phyloP scores from a whole-genome alignment of 1,284 basidiomycete species.

The Apiotrichum porosum region DNA sequence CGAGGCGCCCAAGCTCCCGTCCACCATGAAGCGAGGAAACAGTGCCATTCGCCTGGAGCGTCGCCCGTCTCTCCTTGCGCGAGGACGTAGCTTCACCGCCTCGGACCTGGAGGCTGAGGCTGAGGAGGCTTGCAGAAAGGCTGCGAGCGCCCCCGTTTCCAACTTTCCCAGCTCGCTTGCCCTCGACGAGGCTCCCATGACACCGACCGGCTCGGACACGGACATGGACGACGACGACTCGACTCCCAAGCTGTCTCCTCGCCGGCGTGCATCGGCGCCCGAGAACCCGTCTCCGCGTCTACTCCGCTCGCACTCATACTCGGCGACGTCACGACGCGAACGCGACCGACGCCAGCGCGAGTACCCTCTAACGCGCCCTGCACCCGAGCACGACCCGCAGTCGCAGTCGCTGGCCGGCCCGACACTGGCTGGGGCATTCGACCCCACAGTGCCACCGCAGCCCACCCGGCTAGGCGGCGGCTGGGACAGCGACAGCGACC shows the following conservation, averaged over 20 bases:
- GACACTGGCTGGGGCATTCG: conserved; percentile 6
- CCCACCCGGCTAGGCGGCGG: neutral
- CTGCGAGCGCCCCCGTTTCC: neutral
- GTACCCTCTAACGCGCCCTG: neutral
- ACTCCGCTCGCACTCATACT: conserved; percentile 1
- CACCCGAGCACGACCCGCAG: neutral
- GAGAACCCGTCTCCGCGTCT: neutral
- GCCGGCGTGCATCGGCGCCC: conserved; percentile 1
- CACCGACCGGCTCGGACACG: neutral
- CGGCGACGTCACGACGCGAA: neutral
- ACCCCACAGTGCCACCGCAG: neutral
- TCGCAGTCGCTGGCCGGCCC: too few relatives aligned
- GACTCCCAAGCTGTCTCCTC: neutral
- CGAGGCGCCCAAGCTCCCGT: too few relatives aligned
- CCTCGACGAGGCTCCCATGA: neutral
- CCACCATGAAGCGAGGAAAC: too few relatives aligned
- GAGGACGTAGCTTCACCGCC: conserved; percentile 47
- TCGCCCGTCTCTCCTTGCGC: conserved; percentile 36
- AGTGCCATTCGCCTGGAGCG: too few relatives aligned
- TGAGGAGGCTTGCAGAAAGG: conserved; percentile 1
- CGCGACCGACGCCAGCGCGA: neutral
- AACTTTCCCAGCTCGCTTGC: neutral
- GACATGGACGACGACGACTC: neutral
- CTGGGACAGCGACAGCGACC: conserved; percentile 17
- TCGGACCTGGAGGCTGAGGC: conserved; percentile 36